Conservation (phyloP, 441 rosid genomes). For the Erodium moschatum region DNA sequence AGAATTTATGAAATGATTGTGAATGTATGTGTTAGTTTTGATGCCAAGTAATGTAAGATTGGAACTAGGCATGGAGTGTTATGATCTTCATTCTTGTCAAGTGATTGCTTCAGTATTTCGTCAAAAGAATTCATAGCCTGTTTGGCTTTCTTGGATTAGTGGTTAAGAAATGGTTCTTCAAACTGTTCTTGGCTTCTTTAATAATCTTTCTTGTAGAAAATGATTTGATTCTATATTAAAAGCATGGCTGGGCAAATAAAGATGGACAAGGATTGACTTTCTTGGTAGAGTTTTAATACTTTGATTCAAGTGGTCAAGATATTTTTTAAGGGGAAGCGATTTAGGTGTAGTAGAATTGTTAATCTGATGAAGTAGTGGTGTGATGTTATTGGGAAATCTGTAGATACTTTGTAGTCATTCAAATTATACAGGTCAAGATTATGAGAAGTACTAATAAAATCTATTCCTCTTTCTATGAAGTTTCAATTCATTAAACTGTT, state of each 20-base stretch:
- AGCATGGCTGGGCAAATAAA: not conserved
- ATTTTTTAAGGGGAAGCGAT: no score
- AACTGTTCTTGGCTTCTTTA: not conserved
- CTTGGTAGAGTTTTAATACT: not conserved
- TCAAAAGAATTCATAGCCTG: not conserved
- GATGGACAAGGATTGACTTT: not conserved
- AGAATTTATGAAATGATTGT: not conserved
- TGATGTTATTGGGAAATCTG: not conserved
- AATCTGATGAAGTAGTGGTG: no score
- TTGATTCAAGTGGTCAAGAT: not conserved
- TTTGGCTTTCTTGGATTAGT: not conserved
- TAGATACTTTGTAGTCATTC: not conserved
- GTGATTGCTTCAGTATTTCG: not conserved
- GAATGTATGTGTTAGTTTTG: not conserved
- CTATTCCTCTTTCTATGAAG: not conserved
- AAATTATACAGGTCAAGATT: not conserved
- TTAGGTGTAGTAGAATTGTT: no score
- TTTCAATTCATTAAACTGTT: no score
- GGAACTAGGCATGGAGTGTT: not conserved
- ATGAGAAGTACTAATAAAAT: not conserved
- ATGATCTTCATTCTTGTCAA: not conserved
- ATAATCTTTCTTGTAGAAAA: not conserved
- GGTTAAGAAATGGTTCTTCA: not conserved
- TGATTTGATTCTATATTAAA: not conserved
- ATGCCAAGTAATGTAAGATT: not conserved